Percentiles rank a stretch among this genome's conserved stretches.
Evolutionary conservation across 345 rosid genomes (phyloP).

Genomic region (Gossypium longicalyx): DNA sequence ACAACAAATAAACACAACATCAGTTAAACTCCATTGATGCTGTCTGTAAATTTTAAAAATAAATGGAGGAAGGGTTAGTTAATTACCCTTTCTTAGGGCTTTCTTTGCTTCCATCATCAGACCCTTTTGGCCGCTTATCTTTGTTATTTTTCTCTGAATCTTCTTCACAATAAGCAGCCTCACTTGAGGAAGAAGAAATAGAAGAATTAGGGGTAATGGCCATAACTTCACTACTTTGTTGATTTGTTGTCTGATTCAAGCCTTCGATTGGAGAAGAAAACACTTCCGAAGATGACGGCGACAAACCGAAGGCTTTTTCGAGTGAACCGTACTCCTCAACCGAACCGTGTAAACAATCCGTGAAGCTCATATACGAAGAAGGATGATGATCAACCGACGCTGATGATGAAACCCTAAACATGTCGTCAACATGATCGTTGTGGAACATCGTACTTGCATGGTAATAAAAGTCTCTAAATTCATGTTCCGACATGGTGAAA

Average conservation of each 20-base stretch:
- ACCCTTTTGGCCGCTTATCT: slow-evolving; percentile 33
- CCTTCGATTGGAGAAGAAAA: slow-evolving; percentile 24
- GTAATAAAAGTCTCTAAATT: slow-evolving; percentile 51
- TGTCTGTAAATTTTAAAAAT: neutral
- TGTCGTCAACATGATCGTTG: slow-evolving; percentile 18
- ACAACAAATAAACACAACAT: neutral
- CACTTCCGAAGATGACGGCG: slow-evolving; percentile 49
- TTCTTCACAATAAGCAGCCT: slow-evolving; percentile 55
- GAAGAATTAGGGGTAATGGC: slow-evolving; percentile 46
- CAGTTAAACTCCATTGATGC: neutral
- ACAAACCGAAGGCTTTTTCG: slow-evolving; percentile 43
- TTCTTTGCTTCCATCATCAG: slow-evolving; percentile 39
- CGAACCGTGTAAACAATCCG: slow-evolving; percentile 57
- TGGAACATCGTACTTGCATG: slow-evolving; percentile 27
- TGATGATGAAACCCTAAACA: slow-evolving; percentile 25
- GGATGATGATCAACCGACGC: slow-evolving; percentile 29
- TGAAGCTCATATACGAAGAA: slow-evolving; percentile 46
- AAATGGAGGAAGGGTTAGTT: slow-evolving; percentile 4
- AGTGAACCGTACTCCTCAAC: slow-evolving; percentile 51
- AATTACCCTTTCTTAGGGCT: slow-evolving; percentile 47
- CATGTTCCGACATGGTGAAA: slow-evolving; percentile 59
- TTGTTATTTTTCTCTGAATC: slow-evolving; percentile 44
- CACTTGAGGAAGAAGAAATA: slow-evolving; percentile 59
- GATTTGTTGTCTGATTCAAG: neutral
- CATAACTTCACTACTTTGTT: slow-evolving; percentile 23